Percentiles rank a stretch among this genome's conserved stretches.
These are phyloP conservation scores for Parastagonospora avenae DNA, from an alignment of 2,329 filamentous ascomycete species.

Conservation along the genomic window DNA sequence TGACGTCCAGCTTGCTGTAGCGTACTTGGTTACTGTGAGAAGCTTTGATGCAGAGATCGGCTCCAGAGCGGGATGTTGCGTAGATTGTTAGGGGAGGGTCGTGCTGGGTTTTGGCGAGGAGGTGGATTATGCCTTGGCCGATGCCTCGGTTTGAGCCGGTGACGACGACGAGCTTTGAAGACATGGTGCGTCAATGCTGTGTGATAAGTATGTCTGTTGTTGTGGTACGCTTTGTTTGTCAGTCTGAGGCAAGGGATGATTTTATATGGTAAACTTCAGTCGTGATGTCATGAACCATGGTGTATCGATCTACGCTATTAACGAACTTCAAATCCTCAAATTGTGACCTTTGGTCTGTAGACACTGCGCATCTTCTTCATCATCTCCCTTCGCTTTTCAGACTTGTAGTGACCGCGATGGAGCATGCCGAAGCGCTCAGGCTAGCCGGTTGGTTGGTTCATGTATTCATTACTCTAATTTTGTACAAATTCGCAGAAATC, in stretches of 20 bases:
- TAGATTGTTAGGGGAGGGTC: constrained; percentile 11
- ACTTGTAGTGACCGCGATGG: too few relatives aligned
- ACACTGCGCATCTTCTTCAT: too few relatives aligned
- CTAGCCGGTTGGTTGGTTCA: background rate
- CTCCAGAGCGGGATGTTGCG: constrained; percentile 15
- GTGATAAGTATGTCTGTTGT: background rate
- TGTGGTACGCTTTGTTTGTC: too few relatives aligned
- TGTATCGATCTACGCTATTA: background rate
- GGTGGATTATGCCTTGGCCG: constrained; percentile 16
- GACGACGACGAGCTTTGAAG: constrained; percentile 10
- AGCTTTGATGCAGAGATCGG: constrained; percentile 4
- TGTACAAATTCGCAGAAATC: background rate
- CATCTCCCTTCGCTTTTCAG: too few relatives aligned
- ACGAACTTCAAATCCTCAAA: too few relatives aligned
- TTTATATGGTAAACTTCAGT: background rate
- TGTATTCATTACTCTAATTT: background rate
- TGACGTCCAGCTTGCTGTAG: constrained; percentile 13
- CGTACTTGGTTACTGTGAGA: constrained; percentile 4
- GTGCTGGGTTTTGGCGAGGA: constrained; percentile 14
- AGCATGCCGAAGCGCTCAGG: too few relatives aligned
- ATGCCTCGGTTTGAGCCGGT: constrained; percentile 21
- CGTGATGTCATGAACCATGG: constrained; percentile 2
- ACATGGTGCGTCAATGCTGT: background rate
- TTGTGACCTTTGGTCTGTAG: too few relatives aligned
- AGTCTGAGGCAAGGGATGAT: background rate